Base-by-base conservation (phyloP, 768 basidiomycete species). In the Multifurca ochricompacta region DNA sequence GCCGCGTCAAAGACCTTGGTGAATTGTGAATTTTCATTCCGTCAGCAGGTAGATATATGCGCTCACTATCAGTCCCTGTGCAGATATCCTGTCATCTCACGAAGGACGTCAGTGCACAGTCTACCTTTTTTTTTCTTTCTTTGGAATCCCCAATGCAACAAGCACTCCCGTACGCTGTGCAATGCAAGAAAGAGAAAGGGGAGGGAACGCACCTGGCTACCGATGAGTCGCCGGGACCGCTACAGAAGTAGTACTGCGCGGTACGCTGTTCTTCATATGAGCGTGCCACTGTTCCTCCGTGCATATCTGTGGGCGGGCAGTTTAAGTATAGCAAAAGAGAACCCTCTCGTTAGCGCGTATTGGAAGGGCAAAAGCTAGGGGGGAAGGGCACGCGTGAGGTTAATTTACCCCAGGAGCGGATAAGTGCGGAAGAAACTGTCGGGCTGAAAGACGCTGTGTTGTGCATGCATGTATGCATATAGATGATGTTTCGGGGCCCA, bases 371-470 rank as follows among this genome's bases (percentile, higher is more conserved):
- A n/a, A n/a, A n/a, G n/a, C n/a, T n/a, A n/a, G n/a, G n/a, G n/a
- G n/a, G n/a, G n/a, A 10, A 16, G 14, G 25, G 7, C 16, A 39
- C 3, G 18, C 10, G 16, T 41, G 11, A 13, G 10, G n/a, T n/a
- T n/a, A 7, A 19, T 39, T 34, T 28, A 58, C 57, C 41, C 57
- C 57, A 58, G 13, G 31, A 4, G 9, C 35, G 35, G 14, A 39
- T 28, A 21, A 37, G 25, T 13, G 16, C 14, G 10, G 19, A 30
- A 4, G 45, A 34, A 34, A 58, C 52, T 14, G 57, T 40, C 21
- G 52, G 39, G 28, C 52, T 54, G 37, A 58, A 54, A 53, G 19
- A 54, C 14, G 57, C 57, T 58, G n/a, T n/a, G n/a, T n/a, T n/a
- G n/a, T n/a, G n/a, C n/a, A n/a, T n/a, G n/a, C n/a, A n/a, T n/a